Conservation (phyloP, 2,329 filamentous ascomycete species). For the Cordyceps sp. region DNA sequence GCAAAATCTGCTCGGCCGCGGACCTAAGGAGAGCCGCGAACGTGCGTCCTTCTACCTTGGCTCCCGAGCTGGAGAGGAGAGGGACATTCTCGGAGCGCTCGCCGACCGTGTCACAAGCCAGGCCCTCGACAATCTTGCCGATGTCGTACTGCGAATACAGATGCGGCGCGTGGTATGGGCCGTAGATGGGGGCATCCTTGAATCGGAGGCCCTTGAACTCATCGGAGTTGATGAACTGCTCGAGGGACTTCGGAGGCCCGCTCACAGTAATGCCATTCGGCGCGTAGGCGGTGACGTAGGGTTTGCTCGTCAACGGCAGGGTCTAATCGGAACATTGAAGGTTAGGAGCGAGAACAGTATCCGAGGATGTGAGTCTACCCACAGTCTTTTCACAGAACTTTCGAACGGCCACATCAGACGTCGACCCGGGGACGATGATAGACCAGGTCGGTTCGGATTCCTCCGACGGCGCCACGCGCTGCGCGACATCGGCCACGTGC, state of each 20-base stretch:
- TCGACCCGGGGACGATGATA: slow-evolving; percentile 1
- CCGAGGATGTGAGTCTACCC: neutral
- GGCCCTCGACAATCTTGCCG: neutral
- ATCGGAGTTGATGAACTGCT: slow-evolving; percentile 1
- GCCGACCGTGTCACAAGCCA: neutral
- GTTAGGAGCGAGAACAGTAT: neutral
- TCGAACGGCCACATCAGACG: neutral
- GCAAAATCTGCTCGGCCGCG: slow-evolving; percentile 1
- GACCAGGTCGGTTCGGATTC: neutral
- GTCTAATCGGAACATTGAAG: neutral
- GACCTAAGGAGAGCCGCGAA: slow-evolving; percentile 1
- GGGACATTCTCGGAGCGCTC: neutral
- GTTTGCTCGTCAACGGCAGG: slow-evolving; percentile 1
- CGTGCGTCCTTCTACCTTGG: neutral
- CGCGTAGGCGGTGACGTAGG: slow-evolving; percentile 3
- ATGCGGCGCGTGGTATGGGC: slow-evolving; percentile 3
- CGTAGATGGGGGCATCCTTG: slow-evolving; percentile 2
- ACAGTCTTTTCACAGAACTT: slow-evolving; percentile 1
- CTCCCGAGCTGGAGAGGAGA: neutral
- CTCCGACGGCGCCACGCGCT: neutral
- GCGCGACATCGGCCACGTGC: slow-evolving; percentile 1
- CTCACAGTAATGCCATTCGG: slow-evolving; percentile 3
- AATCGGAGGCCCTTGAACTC: slow-evolving; percentile 2
- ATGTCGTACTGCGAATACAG: slow-evolving; percentile 1
- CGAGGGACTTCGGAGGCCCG: slow-evolving; percentile 1